These are phyloP conservation scores for Mortierella sp. DNA, from an alignment of 371 early-diverging fungal species.

Conservation along the genomic window DNA sequence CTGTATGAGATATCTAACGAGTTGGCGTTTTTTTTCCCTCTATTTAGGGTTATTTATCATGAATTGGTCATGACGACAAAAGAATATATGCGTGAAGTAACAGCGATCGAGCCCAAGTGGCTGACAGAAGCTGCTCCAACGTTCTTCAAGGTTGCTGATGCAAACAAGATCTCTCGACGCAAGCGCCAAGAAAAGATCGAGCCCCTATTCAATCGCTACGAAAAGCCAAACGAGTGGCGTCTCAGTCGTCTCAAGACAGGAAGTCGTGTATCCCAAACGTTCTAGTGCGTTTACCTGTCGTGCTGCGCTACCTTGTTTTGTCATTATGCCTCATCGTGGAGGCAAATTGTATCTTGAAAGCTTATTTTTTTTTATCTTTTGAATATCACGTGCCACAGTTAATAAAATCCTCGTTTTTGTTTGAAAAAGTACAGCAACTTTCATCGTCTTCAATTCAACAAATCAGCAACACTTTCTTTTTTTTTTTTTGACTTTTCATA, in stretches of 20 bases:
- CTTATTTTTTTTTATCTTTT: too few species aligned
- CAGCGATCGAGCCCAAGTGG: conserved; percentile 98
- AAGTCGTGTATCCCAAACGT: conserved; percentile 84
- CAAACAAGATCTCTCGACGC: conserved; percentile 91
- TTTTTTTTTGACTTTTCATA: conserved; percentile 14
- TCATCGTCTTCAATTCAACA: too few species aligned
- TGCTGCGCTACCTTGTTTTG: neutral
- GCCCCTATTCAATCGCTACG: conserved; percentile 95
- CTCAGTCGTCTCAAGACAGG: conserved; percentile 82
- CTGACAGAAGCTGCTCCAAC: conserved; percentile 97
- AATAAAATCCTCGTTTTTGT: too few species aligned
- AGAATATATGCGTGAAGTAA: conserved; percentile 98
- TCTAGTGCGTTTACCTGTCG: conserved; percentile 41
- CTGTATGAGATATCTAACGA: conserved; percentile 1
- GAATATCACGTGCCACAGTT: too few species aligned
- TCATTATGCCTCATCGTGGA: neutral
- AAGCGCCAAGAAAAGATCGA: conserved; percentile 90
- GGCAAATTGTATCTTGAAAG: too few species aligned
- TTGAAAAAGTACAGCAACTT: too few species aligned
- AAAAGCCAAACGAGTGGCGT: conserved; percentile 91
- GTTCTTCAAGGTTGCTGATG: conserved; percentile 94
- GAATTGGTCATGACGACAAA: conserved; percentile 97
- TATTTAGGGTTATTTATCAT: conserved; percentile 92
- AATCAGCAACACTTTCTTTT: neutral
- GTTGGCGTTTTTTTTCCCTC: neutral